phyloP scores from a whole-genome alignment of 116 monocot species.

The Iris pallida region DNA sequence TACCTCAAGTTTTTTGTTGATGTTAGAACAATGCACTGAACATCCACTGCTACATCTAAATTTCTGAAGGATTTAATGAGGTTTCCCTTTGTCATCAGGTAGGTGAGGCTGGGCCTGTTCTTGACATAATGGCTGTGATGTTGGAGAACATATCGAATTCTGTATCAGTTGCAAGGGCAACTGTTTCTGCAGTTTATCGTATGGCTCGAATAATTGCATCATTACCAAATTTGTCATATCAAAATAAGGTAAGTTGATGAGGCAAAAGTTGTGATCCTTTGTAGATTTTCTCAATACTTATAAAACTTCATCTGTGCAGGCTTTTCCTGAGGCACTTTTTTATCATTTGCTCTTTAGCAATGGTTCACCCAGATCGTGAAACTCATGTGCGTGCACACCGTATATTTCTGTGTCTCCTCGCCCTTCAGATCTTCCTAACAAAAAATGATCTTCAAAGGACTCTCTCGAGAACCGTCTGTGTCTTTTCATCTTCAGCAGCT shows the following conservation, averaged over 20 bases:
- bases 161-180: constrained; percentile 56
- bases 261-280: background rate
- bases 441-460: constrained; percentile 56
- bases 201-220: constrained; percentile 86
- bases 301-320: constrained; percentile 31
- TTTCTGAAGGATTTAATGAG: background rate
- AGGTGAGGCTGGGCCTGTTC: constrained; percentile 88
- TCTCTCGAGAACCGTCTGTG: constrained; percentile 78
- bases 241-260: constrained; percentile 57
- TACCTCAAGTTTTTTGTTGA: background rate
- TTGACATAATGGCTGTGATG: constrained; percentile 81
- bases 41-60: background rate
- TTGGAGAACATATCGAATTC: constrained; percentile 69
- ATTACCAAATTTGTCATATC: constrained; percentile 78
- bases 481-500: constrained; percentile 95
- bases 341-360: constrained; percentile 74
- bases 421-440: constrained; percentile 22
- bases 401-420: constrained; percentile 70
- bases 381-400: constrained; percentile 70
- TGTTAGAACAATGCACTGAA: no score
- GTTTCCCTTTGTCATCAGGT: constrained; percentile 39
- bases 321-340: constrained; percentile 87
- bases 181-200: constrained; percentile 79
- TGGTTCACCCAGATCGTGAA: constrained; percentile 83
- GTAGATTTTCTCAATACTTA: background rate